These are phyloP conservation scores for Durotheca rogersii DNA, from an alignment of 495 filamentous ascomycete genomes.

Conservation along the genomic window DNA sequence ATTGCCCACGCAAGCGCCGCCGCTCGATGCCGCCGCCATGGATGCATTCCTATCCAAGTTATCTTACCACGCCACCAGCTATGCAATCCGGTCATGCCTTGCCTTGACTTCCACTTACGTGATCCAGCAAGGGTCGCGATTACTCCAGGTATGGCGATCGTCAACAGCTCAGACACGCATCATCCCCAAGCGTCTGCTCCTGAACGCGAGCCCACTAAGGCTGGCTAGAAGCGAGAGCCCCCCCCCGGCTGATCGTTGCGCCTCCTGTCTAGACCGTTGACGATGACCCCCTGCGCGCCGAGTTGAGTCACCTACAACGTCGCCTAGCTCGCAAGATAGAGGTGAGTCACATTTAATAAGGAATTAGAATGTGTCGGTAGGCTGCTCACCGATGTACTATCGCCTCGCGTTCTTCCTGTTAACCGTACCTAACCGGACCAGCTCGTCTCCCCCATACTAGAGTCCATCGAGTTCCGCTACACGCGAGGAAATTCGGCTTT, in stretches of 20 bases:
- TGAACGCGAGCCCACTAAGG: neutral
- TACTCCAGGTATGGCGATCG: conserved; percentile 64
- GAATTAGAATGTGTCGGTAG: neutral
- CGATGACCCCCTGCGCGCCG: conserved; percentile 28
- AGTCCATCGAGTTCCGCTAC: conserved; percentile 32
- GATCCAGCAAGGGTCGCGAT: conserved; percentile 73
- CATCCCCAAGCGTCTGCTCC: neutral
- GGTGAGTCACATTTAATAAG: conserved; percentile 28
- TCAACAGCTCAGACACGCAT: neutral
- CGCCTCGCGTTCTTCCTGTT: neutral
- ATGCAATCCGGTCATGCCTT: conserved; percentile 88
- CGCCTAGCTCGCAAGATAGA: conserved; percentile 36
- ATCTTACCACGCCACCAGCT: conserved; percentile 77
- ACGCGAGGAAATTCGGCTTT: conserved; percentile 87
- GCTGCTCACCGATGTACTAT: conserved; percentile 4
- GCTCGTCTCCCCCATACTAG: conserved; percentile 36
- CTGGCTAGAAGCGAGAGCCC: neutral
- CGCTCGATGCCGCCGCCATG: conserved; percentile 63
- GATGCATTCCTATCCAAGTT: conserved; percentile 74
- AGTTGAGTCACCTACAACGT: conserved; percentile 32
- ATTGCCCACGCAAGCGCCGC: conserved; percentile 3
- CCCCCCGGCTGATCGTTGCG: conserved; percentile 17
- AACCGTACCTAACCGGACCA: conserved; percentile 10
- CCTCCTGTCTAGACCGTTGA: conserved; percentile 25
- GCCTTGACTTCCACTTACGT: conserved; percentile 85